Conservation (phyloP, 495 filamentous ascomycete genomes). For the Tricharina praecox region DNA sequence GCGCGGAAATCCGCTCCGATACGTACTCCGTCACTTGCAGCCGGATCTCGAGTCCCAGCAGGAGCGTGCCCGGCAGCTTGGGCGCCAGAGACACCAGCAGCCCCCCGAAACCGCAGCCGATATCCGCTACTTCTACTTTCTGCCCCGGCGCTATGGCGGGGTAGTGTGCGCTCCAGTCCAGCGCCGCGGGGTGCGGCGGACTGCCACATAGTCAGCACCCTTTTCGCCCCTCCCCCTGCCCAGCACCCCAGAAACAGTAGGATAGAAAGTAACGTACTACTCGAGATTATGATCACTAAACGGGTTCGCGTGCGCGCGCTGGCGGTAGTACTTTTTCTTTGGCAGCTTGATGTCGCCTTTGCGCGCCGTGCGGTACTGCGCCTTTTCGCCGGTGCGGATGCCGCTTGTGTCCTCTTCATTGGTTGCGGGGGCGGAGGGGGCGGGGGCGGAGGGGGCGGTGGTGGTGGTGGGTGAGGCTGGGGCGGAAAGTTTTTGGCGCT, state of each 20-base stretch:
- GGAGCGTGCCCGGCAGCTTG: conserved; percentile 59
- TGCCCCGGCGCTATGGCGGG: conserved; percentile 38
- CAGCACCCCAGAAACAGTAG: too few relatives aligned
- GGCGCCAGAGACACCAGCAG: conserved; percentile 74
- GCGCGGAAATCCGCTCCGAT: conserved; percentile 62
- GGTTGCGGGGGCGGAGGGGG: too few relatives aligned
- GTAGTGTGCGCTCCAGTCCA: conserved; percentile 81
- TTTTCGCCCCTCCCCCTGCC: too few relatives aligned
- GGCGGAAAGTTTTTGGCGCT: neutral
- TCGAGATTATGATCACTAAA: conserved; percentile 80
- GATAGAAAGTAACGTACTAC: conserved; percentile 48
- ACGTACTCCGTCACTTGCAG: conserved; percentile 77
- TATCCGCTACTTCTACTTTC: conserved; percentile 83
- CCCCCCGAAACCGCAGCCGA: conserved; percentile 91
- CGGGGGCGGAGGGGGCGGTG: too few relatives aligned
- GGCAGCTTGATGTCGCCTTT: conserved; percentile 39
- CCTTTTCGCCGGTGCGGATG: conserved; percentile 18
- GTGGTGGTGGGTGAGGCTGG: too few relatives aligned
- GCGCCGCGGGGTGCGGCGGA: conserved; percentile 59
- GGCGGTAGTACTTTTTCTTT: conserved; percentile 86
- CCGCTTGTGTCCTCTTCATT: conserved; percentile 9
- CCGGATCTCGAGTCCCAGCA: conserved; percentile 86
- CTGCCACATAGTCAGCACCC: too few relatives aligned
- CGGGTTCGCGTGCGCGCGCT: conserved; percentile 91
- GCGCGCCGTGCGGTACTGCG: conserved; percentile 19